These are phyloP conservation scores for Berberis vulgaris DNA, from an alignment of 164 flowering plant genomes.

Conservation along the genomic window DNA sequence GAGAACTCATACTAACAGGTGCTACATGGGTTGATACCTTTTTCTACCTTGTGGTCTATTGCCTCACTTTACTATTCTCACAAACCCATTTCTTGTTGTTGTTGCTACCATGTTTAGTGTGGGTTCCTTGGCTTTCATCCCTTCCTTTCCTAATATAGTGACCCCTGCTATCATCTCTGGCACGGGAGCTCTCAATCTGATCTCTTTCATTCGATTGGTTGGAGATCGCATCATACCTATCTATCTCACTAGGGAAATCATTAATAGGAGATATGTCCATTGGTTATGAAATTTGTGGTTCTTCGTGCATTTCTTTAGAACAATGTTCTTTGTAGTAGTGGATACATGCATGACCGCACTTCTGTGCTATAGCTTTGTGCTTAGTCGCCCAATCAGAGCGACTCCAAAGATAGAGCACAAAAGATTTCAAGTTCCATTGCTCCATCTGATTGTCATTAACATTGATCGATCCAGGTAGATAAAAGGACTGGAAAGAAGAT, in stretches of 20 bases:
- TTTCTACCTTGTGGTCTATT: neutral
- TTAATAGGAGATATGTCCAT: neutral
- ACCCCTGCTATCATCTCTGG: too few relatives aligned
- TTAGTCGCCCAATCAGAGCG: conserved; percentile 54
- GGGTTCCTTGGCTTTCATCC: too few relatives aligned
- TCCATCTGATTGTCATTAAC: conserved; percentile 66
- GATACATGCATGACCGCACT: conserved; percentile 34
- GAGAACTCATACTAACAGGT: neutral
- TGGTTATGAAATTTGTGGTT: neutral
- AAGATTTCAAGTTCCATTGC: conserved; percentile 66
- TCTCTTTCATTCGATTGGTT: too few relatives aligned
- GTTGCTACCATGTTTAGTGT: too few relatives aligned
- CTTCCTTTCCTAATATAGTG: neutral
- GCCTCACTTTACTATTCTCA: neutral
- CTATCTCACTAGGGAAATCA: too few relatives aligned
- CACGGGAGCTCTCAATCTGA: too few relatives aligned
- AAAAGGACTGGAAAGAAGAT: conserved; percentile 58
- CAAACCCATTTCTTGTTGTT: too few relatives aligned
- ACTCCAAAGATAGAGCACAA: conserved; percentile 83
- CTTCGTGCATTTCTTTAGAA: conserved; percentile 70
- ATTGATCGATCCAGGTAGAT: conserved; percentile 65
- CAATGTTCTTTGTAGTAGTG: conserved; percentile 32
- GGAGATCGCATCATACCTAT: too few relatives aligned
- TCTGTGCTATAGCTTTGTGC: conserved; percentile 53
- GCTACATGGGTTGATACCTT: neutral